These are phyloP conservation scores for Pleurotus tuber-regium DNA, from an alignment of 768 basidiomycete genomes.

Conservation along the genomic window DNA sequence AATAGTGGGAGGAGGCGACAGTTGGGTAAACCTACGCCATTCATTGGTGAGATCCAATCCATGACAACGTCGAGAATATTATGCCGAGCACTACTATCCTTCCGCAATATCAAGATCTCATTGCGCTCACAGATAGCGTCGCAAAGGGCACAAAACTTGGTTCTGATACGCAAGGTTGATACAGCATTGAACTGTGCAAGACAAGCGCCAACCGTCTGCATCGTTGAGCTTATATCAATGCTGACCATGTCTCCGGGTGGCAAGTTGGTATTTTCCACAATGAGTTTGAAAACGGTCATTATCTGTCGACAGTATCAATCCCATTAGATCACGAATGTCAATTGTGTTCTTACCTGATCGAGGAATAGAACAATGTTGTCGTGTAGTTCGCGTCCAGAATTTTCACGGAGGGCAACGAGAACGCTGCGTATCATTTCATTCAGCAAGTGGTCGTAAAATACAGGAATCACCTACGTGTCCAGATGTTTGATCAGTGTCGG, in stretches of 20 bases:
- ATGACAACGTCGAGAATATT: slow-evolving; percentile 72
- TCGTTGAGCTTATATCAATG: slow-evolving; percentile 60
- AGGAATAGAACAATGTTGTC: slow-evolving; percentile 53
- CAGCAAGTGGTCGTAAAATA: not conserved
- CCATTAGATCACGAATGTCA: too few relatives aligned
- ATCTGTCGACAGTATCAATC: slow-evolving; percentile 56
- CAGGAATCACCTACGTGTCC: slow-evolving; percentile 56
- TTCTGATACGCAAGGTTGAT: slow-evolving; percentile 59
- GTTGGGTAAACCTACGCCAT: slow-evolving; percentile 35
- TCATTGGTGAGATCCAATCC: slow-evolving; percentile 66
- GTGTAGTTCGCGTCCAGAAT: slow-evolving; percentile 28
- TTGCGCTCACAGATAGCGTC: slow-evolving; percentile 64
- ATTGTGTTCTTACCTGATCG: slow-evolving; percentile 80
- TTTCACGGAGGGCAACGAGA: not conserved
- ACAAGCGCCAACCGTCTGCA: slow-evolving; percentile 60
- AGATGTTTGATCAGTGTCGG: slow-evolving; percentile 65
- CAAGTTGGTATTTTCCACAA: slow-evolving; percentile 69
- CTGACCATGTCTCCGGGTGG: slow-evolving; percentile 57
- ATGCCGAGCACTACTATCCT: slow-evolving; percentile 66
- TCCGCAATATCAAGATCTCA: slow-evolving; percentile 61
- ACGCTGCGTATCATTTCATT: slow-evolving; percentile 1
- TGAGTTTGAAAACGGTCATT: slow-evolving; percentile 69
- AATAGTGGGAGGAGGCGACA: not conserved
- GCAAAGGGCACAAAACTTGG: slow-evolving; percentile 72
- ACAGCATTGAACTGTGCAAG: slow-evolving; percentile 59